A percentile compares a stretch with the other conserved stretches of the same genome.
Evolutionary conservation across 73 alveolate genomes (phyloP).

Genomic region (Tetrahymena malaccensis): DNA sequence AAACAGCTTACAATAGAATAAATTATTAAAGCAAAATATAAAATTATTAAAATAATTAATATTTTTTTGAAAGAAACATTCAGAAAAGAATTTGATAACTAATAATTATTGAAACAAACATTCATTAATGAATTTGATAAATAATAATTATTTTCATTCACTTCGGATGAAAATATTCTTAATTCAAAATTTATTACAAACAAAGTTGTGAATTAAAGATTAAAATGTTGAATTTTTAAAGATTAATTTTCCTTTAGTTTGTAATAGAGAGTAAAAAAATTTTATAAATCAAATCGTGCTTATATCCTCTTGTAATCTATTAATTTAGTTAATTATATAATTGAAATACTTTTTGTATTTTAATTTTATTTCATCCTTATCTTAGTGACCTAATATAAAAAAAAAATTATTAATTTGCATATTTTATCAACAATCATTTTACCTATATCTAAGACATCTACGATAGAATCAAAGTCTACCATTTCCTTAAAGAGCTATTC

Average conservation of each 20-base stretch:
- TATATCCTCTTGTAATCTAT: neutral
- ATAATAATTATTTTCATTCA: neutral
- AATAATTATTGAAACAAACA: no score
- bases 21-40: no score
- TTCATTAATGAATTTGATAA: no score
- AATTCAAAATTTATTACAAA: neutral
- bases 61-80: no score
- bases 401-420: neutral
- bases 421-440: neutral
- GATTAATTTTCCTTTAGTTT: neutral
- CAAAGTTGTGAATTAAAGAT: neutral
- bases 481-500: neutral
- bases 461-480: neutral
- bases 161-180: neutral
- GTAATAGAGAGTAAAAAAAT: no score
- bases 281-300: neutral
- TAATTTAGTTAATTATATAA: neutral
- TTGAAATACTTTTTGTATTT: neutral
- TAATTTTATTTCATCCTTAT: neutral
- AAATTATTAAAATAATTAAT: no score
- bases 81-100: no score
- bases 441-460: neutral
- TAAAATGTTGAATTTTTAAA: neutral
- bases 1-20: no score
- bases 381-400: neutral